These are phyloP conservation scores for Tetrapyrgos nigripes DNA, from an alignment of 1,284 basidiomycete species.

Conservation along the genomic window DNA sequence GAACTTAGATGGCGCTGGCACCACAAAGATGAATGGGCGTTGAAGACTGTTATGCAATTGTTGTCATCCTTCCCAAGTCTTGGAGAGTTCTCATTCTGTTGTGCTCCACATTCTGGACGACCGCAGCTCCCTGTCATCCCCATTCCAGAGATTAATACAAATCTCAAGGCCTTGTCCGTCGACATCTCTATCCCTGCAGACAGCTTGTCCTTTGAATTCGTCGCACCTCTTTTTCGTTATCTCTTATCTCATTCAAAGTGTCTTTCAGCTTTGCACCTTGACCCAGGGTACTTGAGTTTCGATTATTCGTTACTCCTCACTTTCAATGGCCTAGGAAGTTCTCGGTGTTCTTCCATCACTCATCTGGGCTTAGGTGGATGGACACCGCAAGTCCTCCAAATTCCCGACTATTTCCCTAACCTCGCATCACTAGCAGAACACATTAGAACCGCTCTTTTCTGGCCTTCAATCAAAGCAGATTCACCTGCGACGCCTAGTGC, in stretches of 20 bases:
- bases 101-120: background rate
- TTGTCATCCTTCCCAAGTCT: background rate
- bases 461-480: background rate
- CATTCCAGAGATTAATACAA: background rate
- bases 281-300: background rate
- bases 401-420: background rate
- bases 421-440: background rate
- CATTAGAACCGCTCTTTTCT: background rate
- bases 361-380: background rate
- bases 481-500: background rate
- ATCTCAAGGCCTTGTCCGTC: background rate
- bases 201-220: background rate
- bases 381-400: background rate
- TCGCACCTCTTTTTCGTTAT: background rate
- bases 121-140: background rate
- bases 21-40: constrained; percentile 3
- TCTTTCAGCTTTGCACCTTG: background rate
- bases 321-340: background rate
- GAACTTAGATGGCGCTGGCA: constrained; percentile 4
- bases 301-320: background rate
- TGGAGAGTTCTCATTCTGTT: background rate
- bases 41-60: background rate
- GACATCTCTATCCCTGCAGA: background rate
- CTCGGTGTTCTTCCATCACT: background rate
- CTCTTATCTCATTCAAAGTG: background rate